These are phyloP conservation scores for Euphorbia celastroides DNA, from an alignment of 441 rosid genomes.

Conservation along the genomic window DNA sequence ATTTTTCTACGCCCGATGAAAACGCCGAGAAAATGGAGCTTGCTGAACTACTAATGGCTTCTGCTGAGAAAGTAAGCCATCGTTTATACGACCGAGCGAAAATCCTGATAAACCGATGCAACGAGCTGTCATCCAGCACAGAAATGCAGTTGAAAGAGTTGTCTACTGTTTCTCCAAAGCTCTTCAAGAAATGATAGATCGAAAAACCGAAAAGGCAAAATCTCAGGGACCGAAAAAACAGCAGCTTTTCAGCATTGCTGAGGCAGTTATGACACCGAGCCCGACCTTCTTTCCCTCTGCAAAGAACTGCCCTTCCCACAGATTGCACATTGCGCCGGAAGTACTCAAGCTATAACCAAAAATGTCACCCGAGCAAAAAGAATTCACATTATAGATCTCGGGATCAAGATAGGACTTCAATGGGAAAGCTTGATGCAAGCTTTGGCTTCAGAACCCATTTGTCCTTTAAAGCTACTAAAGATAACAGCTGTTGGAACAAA, in stretches of 20 bases:
- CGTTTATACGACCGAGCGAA: conserved; percentile 37
- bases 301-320: conserved; percentile 31
- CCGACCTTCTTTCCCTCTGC: conserved; percentile 25
- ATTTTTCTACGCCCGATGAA: too few relatives aligned
- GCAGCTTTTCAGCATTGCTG: conserved; percentile 14
- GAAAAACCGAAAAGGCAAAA: conserved; percentile 38
- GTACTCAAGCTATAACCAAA: conserved; percentile 51
- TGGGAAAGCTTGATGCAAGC: conserved; percentile 54
- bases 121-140: conserved; percentile 25
- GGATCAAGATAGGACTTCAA: conserved; percentile 35
- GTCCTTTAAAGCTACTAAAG: conserved; percentile 33
- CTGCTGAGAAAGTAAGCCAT: conserved; percentile 41
- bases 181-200: conserved; percentile 43
- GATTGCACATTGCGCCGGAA: conserved; percentile 34
- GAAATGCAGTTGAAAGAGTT: conserved; percentile 42
- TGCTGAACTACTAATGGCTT: conserved; percentile 33
- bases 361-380: conserved; percentile 32
- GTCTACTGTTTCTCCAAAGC: conserved; percentile 41
- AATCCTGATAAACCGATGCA: conserved; percentile 36
- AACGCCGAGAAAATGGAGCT: conserved; percentile 37
- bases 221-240: not conserved
- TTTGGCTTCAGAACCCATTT: conserved; percentile 22
- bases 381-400: conserved; percentile 45
- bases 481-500: conserved; percentile 37
- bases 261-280: conserved; percentile 17